These are phyloP conservation scores for Lignosus rhinocerotis DNA, from an alignment of 1,284 basidiomycete species.

Conservation along the genomic window DNA sequence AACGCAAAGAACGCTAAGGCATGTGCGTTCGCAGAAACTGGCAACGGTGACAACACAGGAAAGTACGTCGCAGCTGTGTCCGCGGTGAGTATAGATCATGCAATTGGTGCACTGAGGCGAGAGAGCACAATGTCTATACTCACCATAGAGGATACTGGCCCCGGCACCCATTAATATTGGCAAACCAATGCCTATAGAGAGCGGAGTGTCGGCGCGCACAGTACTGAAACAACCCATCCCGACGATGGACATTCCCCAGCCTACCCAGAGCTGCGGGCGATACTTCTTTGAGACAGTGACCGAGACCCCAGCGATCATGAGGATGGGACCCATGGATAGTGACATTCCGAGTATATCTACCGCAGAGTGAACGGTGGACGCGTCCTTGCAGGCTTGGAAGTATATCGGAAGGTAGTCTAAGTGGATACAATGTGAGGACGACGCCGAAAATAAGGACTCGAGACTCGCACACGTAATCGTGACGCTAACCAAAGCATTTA, in stretches of 20 bases:
- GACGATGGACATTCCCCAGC: conserved; percentile 39
- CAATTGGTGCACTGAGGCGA: neutral
- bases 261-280: conserved; percentile 36
- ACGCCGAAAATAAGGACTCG: neutral
- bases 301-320: conserved; percentile 31
- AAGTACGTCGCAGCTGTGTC: conserved; percentile 23
- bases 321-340: conserved; percentile 29
- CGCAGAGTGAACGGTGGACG: conserved; percentile 42
- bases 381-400: conserved; percentile 46
- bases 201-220: neutral
- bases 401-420: conserved; percentile 35
- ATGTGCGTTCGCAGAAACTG: conserved; percentile 29
- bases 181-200: neutral
- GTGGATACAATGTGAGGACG: neutral
- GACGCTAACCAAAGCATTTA: conserved; percentile 18
- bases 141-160: neutral
- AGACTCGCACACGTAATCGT: conserved; percentile 11
- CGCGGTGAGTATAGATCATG: neutral
- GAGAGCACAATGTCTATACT: neutral
- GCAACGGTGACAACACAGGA: conserved; percentile 38
- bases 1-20: conserved; percentile 37
- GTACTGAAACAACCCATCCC: conserved; percentile 38
- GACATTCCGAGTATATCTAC: conserved; percentile 39
- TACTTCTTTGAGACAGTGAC: conserved; percentile 34
- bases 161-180: neutral